Evolutionary conservation across 1,284 basidiomycete species (phyloP), one percentile per base, ranked within the genome.

Genomic region (Marasmius oreades): DNA sequence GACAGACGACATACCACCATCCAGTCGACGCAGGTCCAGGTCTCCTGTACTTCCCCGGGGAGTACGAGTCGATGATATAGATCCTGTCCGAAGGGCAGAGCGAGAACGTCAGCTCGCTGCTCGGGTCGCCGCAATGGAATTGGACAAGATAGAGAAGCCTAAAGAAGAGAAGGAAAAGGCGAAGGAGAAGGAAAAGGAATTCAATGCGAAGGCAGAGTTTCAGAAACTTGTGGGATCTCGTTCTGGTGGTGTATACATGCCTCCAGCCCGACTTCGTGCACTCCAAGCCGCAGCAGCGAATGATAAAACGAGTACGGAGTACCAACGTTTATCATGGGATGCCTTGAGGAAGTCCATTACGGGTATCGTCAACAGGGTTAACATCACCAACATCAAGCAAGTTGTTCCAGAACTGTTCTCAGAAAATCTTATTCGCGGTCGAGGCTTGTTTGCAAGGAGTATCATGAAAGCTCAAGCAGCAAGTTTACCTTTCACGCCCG

Each of bases 301-400:
- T 59, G 94, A 98, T 78, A 95, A 96, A 72, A 79, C 80, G 52
- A 92, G 92, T 62, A 69, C 89, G n/a, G 95, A 98, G 74, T 98
- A 92, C 71, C 97, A 99, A 73, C 82, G 96, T 18, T 77, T 99
- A 63, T 93, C 92, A 24, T 99, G 96, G 97, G 97, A 99, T 68
- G 96, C 97, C 1, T 77, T 99, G 59, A 88, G 95, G 68, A 99
- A 99, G 76, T 93, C 90, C 57, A 93, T 99, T 68, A 99, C 97
- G 24, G 97, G 97, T 92, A 89, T 99, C 64, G 96, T 99, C 79
- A 99, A 99, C 81, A 92, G 98, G 78, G 91, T 95, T 73, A 96
- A 96, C 69, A 81, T 93, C 22, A 82, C 88, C 62, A 99, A 99
- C 71, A 99, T 98, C 83, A 99, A 99, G 75, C 85, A 91, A 64